Evolutionary conservation across 163 green algal species (phyloP), one percentile per base, ranked within the genome.

Genomic region (Trebouxiophyceae sp.): DNA sequence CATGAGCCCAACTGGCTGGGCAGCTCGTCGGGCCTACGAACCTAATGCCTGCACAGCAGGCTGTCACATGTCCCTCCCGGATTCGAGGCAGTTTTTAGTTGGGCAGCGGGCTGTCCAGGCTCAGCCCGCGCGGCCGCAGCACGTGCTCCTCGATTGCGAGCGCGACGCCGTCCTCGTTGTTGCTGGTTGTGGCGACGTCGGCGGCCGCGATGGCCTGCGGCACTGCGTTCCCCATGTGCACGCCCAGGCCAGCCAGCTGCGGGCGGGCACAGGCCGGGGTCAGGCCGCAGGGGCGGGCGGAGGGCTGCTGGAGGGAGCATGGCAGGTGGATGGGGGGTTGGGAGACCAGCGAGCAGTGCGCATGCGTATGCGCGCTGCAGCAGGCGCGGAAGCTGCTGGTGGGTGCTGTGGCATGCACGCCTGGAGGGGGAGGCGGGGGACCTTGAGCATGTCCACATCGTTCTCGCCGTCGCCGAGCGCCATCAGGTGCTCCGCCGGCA

Each of bases 401-500:
- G 39, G 26, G 12, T 57, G 19, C 19, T 30, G 8, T 57, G 8
- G 47, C 47, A 57, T 50, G 16, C 8, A 50, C 39, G 16, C 8
- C 8, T 50, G 39, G n/a, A n/a, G n/a, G n/a, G n/a, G n/a, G n/a
- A n/a, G n/a, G n/a, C n/a, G n/a, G n/a, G 39, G 12, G 39, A 50
- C 39, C 39, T 16, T 50, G 39, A 50, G 19, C 39, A 50, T 50
- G 39, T 94, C 82, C 1, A 89, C 58, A 64, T 95, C 87, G 66
- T 95, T 94, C 59, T 94, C 86, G 0, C 83, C 86, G 33, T 93
- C 86, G 0, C 86, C 86, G 26, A 90, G 24, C 0, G 77, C 79
- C 77, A 91, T 80, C 30, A 84, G 69, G 27, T 78, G 27, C 2
- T 68, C 45, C 2, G 78, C 66, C 5, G 71, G 32, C 12, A 91